phyloP scores from a whole-genome alignment of 805 yeast species.

The Ogataea naganishii region DNA sequence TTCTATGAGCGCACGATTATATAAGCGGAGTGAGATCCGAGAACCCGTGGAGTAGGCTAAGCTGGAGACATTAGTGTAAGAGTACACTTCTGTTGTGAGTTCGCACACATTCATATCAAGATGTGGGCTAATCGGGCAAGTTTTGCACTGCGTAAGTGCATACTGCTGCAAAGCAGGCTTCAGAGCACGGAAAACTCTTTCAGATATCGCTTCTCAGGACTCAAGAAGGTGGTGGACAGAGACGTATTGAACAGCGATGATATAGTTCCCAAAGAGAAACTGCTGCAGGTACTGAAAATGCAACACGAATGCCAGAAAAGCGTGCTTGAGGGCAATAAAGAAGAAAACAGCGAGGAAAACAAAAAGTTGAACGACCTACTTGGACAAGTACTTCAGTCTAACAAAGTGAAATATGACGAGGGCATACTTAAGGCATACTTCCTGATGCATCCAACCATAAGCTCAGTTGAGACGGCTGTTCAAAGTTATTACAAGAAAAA shows the following conservation, averaged over 20 bases:
- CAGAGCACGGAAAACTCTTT: too few relatives aligned
- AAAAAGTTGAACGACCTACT: slow-evolving; percentile 14
- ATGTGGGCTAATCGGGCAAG: too few relatives aligned
- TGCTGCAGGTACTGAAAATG: slow-evolving; percentile 9
- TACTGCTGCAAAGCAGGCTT: too few relatives aligned
- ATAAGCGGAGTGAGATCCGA: too few relatives aligned
- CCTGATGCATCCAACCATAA: slow-evolving; percentile 15
- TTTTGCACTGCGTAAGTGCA: too few relatives aligned
- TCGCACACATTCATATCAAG: too few relatives aligned
- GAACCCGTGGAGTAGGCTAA: too few relatives aligned
- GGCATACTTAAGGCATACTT: slow-evolving; percentile 14
- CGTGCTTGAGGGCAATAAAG: slow-evolving; percentile 13
- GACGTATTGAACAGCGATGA: slow-evolving; percentile 3
- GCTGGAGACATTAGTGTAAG: too few relatives aligned
- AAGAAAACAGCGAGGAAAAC: slow-evolving; percentile 12
- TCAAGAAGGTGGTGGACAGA: slow-evolving; percentile 5
- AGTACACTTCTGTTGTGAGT: too few relatives aligned
- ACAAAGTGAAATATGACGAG: slow-evolving; percentile 11
- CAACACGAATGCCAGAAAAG: slow-evolving; percentile 18
- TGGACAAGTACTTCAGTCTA: slow-evolving; percentile 8
- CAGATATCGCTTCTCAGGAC: too few relatives aligned
- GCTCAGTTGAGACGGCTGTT: slow-evolving; percentile 15
- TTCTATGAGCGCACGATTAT: too few relatives aligned
- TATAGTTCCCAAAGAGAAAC: slow-evolving; percentile 2
- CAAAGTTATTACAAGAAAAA: slow-evolving; percentile 17